Evolutionary conservation across 495 filamentous ascomycete species (phyloP).

Genomic region (Staphylotrichum tortipilum): DNA sequence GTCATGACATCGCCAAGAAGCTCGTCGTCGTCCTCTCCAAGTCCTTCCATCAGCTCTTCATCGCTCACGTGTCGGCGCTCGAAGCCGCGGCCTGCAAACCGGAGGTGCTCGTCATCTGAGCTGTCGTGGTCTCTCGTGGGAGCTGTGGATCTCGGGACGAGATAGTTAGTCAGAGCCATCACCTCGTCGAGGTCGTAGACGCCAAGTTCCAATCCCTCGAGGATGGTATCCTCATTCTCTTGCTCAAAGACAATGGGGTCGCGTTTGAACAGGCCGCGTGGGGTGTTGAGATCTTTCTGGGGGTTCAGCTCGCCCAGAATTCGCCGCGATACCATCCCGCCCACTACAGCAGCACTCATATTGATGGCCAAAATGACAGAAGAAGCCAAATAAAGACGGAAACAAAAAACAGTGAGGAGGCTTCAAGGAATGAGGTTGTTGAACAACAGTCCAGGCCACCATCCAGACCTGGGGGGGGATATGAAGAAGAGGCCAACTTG

Average conservation of each 20-base stretch:
- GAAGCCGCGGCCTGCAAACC: not conserved
- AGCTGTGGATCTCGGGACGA: conserved; percentile 1
- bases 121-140: conserved; percentile 4
- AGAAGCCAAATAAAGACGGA: not conserved
- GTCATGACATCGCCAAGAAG: conserved; percentile 19
- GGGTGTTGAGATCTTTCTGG: conserved; percentile 13
- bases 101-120: conserved; percentile 12
- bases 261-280: conserved; percentile 8
- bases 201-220: conserved; percentile 12
- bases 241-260: conserved; percentile 17
- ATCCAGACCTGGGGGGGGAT: too few relatives aligned
- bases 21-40: conserved; percentile 14
- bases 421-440: too few relatives aligned
- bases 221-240: conserved; percentile 17
- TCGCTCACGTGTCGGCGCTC: conserved; percentile 3
- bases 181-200: conserved; percentile 19
- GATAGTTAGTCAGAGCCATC: conserved; percentile 17
- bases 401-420: not conserved
- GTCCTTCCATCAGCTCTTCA: conserved; percentile 3
- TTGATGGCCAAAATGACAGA: not conserved
- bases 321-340: not conserved
- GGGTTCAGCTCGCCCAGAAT: conserved; percentile 16
- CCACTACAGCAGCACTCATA: not conserved
- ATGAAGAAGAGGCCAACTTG: too few relatives aligned
- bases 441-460: too few relatives aligned